Conservation (phyloP, 2,329 filamentous ascomycete genomes). For the Aspergillus hiratsukae region DNA sequence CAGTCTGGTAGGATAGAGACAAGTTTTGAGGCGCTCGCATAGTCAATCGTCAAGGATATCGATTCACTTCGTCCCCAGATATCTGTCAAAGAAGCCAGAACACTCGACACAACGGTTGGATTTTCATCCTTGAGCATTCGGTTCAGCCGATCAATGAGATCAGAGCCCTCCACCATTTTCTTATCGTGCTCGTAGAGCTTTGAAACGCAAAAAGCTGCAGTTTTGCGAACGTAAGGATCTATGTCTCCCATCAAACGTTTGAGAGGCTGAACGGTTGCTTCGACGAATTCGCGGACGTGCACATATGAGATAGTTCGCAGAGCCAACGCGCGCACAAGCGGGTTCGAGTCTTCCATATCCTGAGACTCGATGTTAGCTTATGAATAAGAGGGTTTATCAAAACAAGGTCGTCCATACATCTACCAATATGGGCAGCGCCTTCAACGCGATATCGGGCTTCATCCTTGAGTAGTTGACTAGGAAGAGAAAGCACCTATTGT, state of each 20-base stretch:
- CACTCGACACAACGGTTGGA: conserved; percentile 92
- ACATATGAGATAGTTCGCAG: conserved; percentile 96
- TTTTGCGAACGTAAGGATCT: conserved; percentile 97
- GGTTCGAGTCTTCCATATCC: conserved; percentile 93
- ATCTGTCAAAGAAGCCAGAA: conserved; percentile 85
- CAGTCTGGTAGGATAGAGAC: conserved; percentile 94
- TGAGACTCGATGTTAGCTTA: conserved; percentile 33
- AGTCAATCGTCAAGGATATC: conserved; percentile 97
- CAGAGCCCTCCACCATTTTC: conserved; percentile 80
- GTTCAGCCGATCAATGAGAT: conserved; percentile 89
- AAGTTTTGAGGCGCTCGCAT: conserved; percentile 95
- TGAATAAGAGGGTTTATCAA: neutral
- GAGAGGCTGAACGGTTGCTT: conserved; percentile 78
- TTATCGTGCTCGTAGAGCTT: conserved; percentile 97
- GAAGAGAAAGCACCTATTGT: conserved; percentile 85
- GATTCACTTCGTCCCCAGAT: conserved; percentile 98
- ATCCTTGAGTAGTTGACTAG: conserved; percentile 94
- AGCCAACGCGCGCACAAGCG: conserved; percentile 84
- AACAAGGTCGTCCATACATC: conserved; percentile 51
- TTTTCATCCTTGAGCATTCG: conserved; percentile 90
- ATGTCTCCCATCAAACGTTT: conserved; percentile 77
- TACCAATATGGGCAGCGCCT: conserved; percentile 82
- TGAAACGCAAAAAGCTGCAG: conserved; percentile 90
- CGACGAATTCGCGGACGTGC: conserved; percentile 92
- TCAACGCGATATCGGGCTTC: conserved; percentile 89